A percentile compares a stretch with the other conserved stretches of the same genome.
phyloP scores from a whole-genome alignment of 2,329 filamentous ascomycete species.

The Fusarium annulatum region DNA sequence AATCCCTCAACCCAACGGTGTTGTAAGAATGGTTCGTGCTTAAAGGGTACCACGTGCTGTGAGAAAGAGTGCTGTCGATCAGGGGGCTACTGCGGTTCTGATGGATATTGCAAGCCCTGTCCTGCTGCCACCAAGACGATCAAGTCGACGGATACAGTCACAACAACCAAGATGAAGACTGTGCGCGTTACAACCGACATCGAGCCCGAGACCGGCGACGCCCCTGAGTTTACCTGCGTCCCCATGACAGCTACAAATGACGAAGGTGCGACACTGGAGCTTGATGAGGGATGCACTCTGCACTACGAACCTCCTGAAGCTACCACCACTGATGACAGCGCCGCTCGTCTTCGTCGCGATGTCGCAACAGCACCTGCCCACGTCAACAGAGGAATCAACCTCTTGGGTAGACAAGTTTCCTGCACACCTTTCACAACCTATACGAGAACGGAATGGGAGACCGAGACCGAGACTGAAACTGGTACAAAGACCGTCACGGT shows the following conservation, averaged over 20 bases:
- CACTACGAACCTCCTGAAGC: background rate
- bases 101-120: conserved; percentile 10
- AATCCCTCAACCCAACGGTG: background rate
- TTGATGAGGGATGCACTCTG: conserved; percentile 3
- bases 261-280: background rate
- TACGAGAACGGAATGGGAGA: background rate
- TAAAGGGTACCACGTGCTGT: conserved; percentile 7
- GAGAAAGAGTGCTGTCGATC: conserved; percentile 7
- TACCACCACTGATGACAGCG: background rate
- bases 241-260: conserved; percentile 18
- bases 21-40: background rate
- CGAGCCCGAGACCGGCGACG: conserved; percentile 8
- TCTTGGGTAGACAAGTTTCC: background rate
- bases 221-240: conserved; percentile 1
- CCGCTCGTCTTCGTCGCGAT: background rate
- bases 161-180: conserved; percentile 4
- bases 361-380: fast-evolving
- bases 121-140: background rate
- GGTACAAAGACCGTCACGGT: background rate
- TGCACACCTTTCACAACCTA: background rate
- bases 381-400: fast-evolving
- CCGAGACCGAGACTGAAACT: background rate
- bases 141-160: conserved; percentile 1
- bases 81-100: background rate
- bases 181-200: conserved; percentile 6